Conservation (phyloP, 352 stramenopile genomes). For the Globisporangium alternatum region DNA sequence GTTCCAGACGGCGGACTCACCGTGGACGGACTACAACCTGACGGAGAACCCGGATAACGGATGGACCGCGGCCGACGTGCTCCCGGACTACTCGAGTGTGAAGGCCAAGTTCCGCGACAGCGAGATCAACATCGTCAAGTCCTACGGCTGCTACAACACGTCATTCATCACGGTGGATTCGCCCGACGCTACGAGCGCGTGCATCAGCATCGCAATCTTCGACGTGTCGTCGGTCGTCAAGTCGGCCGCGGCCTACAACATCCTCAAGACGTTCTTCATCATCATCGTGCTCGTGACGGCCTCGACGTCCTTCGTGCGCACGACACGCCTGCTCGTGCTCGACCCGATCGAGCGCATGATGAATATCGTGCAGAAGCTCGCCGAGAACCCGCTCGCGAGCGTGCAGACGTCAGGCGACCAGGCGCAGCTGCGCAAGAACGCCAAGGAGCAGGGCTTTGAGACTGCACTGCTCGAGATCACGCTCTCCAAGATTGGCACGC, state of each 20-base stretch:
- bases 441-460: conserved; percentile 77
- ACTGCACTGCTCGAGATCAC: conserved; percentile 80
- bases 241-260: conserved; percentile 69
- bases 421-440: conserved; percentile 68
- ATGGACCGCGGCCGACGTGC: conserved; percentile 40
- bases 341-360: conserved; percentile 92
- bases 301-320: conserved; percentile 83
- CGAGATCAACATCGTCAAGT: conserved; percentile 75
- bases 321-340: conserved; percentile 78
- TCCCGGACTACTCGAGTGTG: conserved; percentile 41
- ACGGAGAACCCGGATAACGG: conserved; percentile 55
- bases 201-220: conserved; percentile 81
- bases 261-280: conserved; percentile 87
- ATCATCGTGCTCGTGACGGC: conserved; percentile 77
- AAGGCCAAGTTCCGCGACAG: conserved; percentile 38
- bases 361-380: conserved; percentile 83
- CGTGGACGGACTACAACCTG: conserved; percentile 42
- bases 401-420: conserved; percentile 65
- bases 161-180: conserved; percentile 57
- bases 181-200: conserved; percentile 44
- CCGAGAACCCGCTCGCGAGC: conserved; percentile 85
- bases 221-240: conserved; percentile 60
- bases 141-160: conserved; percentile 71
- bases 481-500: conserved; percentile 75
- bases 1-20: conserved; percentile 42